Conservation (phyloP, 2,329 filamentous ascomycete genomes). For the Trichoderma polysporum region DNA sequence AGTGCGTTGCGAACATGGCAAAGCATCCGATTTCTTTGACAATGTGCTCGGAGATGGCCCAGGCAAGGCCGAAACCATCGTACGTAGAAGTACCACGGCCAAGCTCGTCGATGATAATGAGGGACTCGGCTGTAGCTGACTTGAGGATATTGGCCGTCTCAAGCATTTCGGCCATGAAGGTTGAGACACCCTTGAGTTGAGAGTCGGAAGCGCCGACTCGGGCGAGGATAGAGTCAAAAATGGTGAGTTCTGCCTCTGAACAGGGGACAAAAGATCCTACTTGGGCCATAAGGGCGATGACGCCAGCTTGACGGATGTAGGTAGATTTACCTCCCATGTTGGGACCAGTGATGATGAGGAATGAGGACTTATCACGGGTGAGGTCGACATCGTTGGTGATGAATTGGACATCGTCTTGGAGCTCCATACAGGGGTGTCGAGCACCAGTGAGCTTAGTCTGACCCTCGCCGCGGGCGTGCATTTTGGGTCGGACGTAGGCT, state of each 20-base stretch:
- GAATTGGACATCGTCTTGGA: constrained; percentile 97
- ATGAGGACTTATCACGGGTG: constrained; percentile 74
- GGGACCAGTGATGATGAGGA: constrained; percentile 93
- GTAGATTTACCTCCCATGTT: constrained; percentile 99
- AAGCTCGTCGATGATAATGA: constrained; percentile 98
- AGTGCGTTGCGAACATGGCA: constrained; percentile 94
- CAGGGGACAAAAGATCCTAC: constrained; percentile 96
- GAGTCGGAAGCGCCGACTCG: constrained; percentile 94
- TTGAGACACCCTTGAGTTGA: constrained; percentile 95
- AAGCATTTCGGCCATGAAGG: constrained; percentile 99
- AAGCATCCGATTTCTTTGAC: constrained; percentile 93
- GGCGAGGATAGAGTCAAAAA: constrained; percentile 96
- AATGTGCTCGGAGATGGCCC: constrained; percentile 98
- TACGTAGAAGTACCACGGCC: constrained; percentile 97
- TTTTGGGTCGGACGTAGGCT: constrained; percentile 85
- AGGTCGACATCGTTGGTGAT: constrained; percentile 96
- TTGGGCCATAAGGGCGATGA: constrained; percentile 96
- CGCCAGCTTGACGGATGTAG: constrained; percentile 95
- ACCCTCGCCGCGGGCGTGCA: constrained; percentile 83
- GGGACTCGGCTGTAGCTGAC: constrained; percentile 87
- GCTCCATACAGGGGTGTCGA: constrained; percentile 95
- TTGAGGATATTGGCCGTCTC: constrained; percentile 99
- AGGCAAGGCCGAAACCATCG: constrained; percentile 97
- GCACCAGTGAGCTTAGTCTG: constrained; percentile 90
- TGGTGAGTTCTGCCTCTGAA: constrained; percentile 82